These are phyloP conservation scores for Cyathus striatus DNA, from an alignment of 768 basidiomycete genomes.

Conservation along the genomic window DNA sequence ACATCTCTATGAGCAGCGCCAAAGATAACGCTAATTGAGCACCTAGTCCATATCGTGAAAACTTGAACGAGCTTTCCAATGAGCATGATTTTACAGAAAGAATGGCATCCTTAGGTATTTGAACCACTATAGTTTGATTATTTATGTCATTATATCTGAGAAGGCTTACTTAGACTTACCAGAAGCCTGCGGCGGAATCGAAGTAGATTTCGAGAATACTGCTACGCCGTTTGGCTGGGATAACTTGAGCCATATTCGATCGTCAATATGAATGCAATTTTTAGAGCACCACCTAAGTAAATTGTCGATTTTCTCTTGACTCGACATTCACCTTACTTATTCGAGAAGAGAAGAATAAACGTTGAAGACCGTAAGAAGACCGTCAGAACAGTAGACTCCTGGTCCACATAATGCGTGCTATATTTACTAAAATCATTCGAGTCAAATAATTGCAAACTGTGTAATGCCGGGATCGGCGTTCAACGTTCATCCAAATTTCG, in stretches of 20 bases:
- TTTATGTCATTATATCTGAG: too few species aligned
- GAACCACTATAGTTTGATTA: slow-evolving; percentile 54
- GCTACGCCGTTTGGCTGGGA: too few species aligned
- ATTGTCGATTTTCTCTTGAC: slow-evolving; percentile 13
- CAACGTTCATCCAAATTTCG: slow-evolving; percentile 10
- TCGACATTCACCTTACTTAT: too few species aligned
- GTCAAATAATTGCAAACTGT: background rate
- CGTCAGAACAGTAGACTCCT: too few species aligned
- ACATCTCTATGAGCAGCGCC: slow-evolving; percentile 66
- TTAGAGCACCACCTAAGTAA: slow-evolving; percentile 46
- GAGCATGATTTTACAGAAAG: slow-evolving; percentile 57
- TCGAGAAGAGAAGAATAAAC: too few species aligned
- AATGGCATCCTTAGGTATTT: slow-evolving; percentile 57
- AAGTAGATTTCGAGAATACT: slow-evolving; percentile 18
- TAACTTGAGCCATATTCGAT: slow-evolving; percentile 37
- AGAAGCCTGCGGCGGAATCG: slow-evolving; percentile 27
- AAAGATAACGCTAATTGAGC: slow-evolving; percentile 59
- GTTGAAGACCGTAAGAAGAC: too few species aligned
- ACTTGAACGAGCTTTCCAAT: slow-evolving; percentile 35
- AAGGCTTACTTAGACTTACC: slow-evolving; percentile 27
- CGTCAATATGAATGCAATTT: slow-evolving; percentile 42
- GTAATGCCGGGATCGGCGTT: background rate
- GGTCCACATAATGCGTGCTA: background rate
- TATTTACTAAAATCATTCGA: background rate
- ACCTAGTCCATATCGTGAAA: slow-evolving; percentile 46